These are phyloP conservation scores for Sporormia fimetaria DNA, from an alignment of 495 filamentous ascomycete species.

Conservation along the genomic window DNA sequence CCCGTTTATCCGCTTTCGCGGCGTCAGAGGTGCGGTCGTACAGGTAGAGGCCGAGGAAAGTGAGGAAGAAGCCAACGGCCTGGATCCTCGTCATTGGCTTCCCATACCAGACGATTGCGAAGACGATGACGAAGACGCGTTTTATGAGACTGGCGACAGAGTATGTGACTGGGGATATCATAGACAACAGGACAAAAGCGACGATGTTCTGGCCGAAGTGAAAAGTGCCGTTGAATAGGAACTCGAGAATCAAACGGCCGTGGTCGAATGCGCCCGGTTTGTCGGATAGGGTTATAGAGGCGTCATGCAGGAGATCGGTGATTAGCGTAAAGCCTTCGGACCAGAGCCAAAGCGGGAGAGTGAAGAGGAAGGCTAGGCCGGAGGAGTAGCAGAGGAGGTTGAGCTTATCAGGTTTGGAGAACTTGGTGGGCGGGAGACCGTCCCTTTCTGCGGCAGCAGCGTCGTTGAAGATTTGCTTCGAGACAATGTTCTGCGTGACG, in stretches of 20 bases:
- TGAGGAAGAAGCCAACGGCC: slow-evolving; percentile 72
- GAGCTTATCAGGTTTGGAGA: slow-evolving; percentile 83
- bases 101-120: slow-evolving; percentile 93
- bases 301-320: slow-evolving; percentile 57
- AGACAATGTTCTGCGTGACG: slow-evolving; percentile 98
- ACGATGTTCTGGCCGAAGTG: slow-evolving; percentile 96
- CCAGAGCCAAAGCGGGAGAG: slow-evolving; percentile 88
- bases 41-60: slow-evolving; percentile 86
- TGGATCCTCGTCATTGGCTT: slow-evolving; percentile 74
- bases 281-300: slow-evolving; percentile 46
- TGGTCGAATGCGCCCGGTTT: slow-evolving; percentile 66
- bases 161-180: slow-evolving; percentile 94
- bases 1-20: slow-evolving; percentile 64
- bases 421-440: slow-evolving; percentile 37
- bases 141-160: slow-evolving; percentile 92
- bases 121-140: slow-evolving; percentile 90
- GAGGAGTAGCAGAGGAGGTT: slow-evolving; percentile 96
- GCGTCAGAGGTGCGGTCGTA: slow-evolving; percentile 88
- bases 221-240: slow-evolving; percentile 92
- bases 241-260: slow-evolving; percentile 64
- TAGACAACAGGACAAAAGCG: slow-evolving; percentile 79
- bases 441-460: slow-evolving; percentile 70
- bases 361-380: slow-evolving; percentile 78
- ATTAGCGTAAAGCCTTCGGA: slow-evolving; percentile 71
- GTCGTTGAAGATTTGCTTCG: slow-evolving; percentile 97